Evolutionary conservation across 192 early-diverging fungal genomes (phyloP).

Genomic region (Diversispora epigaea): DNA sequence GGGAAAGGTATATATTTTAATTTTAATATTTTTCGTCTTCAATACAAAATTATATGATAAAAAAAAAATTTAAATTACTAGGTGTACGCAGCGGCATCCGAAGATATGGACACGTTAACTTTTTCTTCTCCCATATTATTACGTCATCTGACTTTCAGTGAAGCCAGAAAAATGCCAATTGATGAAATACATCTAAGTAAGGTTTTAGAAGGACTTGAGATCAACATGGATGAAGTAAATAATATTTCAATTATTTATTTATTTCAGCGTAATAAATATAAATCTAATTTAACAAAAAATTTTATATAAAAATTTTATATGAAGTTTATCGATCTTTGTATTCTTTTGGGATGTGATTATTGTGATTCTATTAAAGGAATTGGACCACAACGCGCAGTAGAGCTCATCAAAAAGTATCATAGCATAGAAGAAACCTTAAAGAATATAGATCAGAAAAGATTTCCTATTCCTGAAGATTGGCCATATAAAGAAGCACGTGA

Average conservation of each 20-base stretch:
- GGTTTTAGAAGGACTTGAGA: constrained; percentile 75
- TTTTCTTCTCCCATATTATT: constrained; percentile 88
- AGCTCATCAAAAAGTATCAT: constrained; percentile 81
- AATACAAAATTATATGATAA: neutral
- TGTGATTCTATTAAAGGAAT: constrained; percentile 92
- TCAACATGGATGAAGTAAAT: constrained; percentile 68
- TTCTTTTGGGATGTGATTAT: constrained; percentile 97
- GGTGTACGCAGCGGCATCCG: constrained; percentile 93
- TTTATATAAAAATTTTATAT: neutral
- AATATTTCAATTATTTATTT: neutral
- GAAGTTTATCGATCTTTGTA: constrained; percentile 97
- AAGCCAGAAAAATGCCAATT: constrained; percentile 87
- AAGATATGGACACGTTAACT: constrained; percentile 98
- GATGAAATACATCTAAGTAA: constrained; percentile 82
- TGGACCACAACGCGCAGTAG: constrained; percentile 82
- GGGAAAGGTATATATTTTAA: constrained; percentile 58
- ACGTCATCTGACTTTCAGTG: constrained; percentile 90
- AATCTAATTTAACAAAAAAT: neutral
- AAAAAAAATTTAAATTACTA: constrained; percentile 17
- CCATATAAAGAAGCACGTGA: constrained; percentile 84
- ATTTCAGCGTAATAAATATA: neutral
- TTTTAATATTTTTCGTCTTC: neutral
- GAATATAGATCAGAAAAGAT: constrained; percentile 74
- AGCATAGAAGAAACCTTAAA: constrained; percentile 77
- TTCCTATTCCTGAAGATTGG: constrained; percentile 86